phyloP scores from a whole-genome alignment of 192 early-diverging fungal genomes.

The Linnemannia hyalina region DNA sequence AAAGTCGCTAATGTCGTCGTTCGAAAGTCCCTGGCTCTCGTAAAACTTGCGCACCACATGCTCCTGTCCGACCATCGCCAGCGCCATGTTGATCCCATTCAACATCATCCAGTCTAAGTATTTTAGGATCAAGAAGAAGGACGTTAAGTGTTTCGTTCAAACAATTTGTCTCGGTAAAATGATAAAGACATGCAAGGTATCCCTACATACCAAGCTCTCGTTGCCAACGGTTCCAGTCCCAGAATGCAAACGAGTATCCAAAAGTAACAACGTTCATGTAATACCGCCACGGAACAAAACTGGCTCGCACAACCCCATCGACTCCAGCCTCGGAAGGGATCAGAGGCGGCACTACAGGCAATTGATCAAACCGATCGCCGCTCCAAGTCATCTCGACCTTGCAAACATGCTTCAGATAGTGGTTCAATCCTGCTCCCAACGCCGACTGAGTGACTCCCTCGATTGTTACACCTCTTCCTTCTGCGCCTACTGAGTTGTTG shows the following conservation, averaged over 20 bases:
- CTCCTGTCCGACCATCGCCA: constrained; percentile 50
- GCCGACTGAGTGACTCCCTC: constrained; percentile 25
- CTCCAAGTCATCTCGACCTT: constrained; percentile 54
- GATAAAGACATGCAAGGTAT: no score
- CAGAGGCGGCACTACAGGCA: constrained; percentile 25
- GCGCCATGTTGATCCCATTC: constrained; percentile 48
- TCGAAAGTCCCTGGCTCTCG: constrained; percentile 26
- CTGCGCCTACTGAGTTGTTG: neutral
- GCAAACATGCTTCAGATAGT: constrained; percentile 41
- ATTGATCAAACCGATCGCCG: constrained; percentile 37
- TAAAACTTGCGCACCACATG: constrained; percentile 46
- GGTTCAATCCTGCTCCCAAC: constrained; percentile 44
- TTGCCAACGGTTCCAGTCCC: constrained; percentile 55
- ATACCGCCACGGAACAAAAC: constrained; percentile 51
- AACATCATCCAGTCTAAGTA: constrained; percentile 55
- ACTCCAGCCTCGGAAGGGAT: neutral
- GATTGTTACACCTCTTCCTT: constrained; percentile 7
- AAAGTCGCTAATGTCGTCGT: constrained; percentile 27
- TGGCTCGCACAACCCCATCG: constrained; percentile 20
- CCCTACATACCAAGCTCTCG: constrained; percentile 36
- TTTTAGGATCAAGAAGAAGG: neutral
- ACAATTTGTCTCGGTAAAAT: no score
- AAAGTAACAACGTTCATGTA: constrained; percentile 57
- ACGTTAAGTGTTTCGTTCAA: neutral
- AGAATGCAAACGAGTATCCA: constrained; percentile 48